These are phyloP conservation scores for Ophiocordyceps australis DNA, from an alignment of 2,329 filamentous ascomycete genomes.

Conservation along the genomic window DNA sequence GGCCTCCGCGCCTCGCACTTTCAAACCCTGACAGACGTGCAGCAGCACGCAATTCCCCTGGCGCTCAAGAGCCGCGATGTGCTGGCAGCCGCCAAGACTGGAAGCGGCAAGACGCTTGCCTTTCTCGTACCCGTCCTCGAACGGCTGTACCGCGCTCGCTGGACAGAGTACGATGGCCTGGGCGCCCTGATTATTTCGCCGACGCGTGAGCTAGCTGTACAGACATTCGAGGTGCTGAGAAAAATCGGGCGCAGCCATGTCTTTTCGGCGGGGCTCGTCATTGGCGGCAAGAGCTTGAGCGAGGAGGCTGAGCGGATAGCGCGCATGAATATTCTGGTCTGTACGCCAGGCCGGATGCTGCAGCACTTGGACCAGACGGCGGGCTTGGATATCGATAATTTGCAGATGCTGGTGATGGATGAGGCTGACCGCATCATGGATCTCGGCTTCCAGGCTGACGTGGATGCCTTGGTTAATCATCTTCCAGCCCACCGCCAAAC, in stretches of 20 bases:
- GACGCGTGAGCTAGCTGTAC: constrained; percentile 85
- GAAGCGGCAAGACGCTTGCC: constrained; percentile 85
- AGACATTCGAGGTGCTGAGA: constrained; percentile 87
- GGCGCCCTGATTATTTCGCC: constrained; percentile 87
- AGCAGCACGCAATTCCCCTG: constrained; percentile 72
- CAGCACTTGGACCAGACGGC: constrained; percentile 94
- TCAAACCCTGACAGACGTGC: constrained; percentile 79
- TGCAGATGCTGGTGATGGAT: constrained; percentile 86
- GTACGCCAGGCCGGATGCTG: constrained; percentile 84
- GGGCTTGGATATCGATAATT: constrained; percentile 71
- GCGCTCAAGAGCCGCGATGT: constrained; percentile 78
- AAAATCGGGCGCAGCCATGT: constrained; percentile 79
- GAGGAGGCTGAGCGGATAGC: constrained; percentile 72
- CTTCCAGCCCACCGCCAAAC: constrained; percentile 76
- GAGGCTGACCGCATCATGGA: constrained; percentile 96
- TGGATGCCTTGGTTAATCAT: constrained; percentile 88
- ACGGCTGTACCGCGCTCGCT: constrained; percentile 75
- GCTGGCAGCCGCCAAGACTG: constrained; percentile 86
- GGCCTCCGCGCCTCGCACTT: constrained; percentile 81
- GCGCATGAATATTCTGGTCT: constrained; percentile 94
- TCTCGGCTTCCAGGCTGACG: constrained; percentile 82
- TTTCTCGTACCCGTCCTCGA: constrained; percentile 87
- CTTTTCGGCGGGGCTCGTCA: constrained; percentile 85
- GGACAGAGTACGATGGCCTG: constrained; percentile 79
- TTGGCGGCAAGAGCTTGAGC: constrained; percentile 78